phyloP scores from a whole-genome alignment of 176 grass and related monocot species.

The Phoenix roebelenii region DNA sequence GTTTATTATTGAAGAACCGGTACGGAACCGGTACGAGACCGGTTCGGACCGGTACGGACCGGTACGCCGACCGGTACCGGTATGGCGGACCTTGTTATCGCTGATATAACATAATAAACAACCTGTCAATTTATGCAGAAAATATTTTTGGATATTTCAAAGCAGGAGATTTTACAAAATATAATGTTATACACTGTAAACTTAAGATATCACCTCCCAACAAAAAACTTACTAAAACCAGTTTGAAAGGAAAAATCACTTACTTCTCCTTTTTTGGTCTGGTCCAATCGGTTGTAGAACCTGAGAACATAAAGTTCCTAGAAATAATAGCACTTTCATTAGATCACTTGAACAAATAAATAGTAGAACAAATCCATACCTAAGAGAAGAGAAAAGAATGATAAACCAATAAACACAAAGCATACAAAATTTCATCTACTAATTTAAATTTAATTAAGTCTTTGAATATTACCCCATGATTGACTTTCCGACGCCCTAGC shows the following conservation, averaged over 20 bases:
- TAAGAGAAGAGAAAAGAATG: constrained; percentile 3
- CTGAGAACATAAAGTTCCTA: constrained; percentile 68
- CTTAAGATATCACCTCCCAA: too few relatives aligned
- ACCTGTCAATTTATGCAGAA: too few relatives aligned
- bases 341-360: not conserved
- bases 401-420: constrained; percentile 4
- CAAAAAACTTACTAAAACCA: not conserved
- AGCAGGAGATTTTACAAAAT: too few relatives aligned
- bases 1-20: too few relatives aligned
- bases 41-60: too few relatives aligned
- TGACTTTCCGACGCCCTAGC: constrained; percentile 41
- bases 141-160: too few relatives aligned
- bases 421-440: not conserved
- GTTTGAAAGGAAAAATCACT: not conserved
- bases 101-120: too few relatives aligned
- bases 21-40: too few relatives aligned
- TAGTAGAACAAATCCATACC: not conserved
- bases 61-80: too few relatives aligned
- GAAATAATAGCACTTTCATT: not conserved
- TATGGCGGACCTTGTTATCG: too few relatives aligned
- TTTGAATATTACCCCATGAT: constrained; percentile 35
- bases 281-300: constrained; percentile 63
- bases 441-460: constrained; percentile 8
- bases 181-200: too few relatives aligned
- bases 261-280: constrained; percentile 97